These are phyloP conservation scores for Hansenula sp. DNA, from an alignment of 1,139 yeast genomes.

Conservation along the genomic window DNA sequence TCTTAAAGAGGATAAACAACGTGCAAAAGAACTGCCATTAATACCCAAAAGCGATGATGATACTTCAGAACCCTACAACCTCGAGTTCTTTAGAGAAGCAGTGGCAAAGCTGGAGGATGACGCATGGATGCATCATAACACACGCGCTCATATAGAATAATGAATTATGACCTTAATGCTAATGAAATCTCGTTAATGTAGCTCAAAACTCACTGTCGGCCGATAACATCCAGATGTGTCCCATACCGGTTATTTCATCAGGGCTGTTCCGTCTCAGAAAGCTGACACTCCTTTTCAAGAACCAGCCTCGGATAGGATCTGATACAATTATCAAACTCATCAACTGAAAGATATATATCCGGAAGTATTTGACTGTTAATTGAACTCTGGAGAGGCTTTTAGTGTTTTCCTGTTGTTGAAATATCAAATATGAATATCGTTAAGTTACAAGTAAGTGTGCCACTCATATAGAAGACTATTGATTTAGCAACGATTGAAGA, in stretches of 20 bases:
- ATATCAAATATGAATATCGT: slow-evolving; percentile 44
- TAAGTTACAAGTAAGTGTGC: slow-evolving; percentile 40
- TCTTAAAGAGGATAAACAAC: background rate
- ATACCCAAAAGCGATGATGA: background rate
- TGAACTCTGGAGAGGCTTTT: too few species aligned
- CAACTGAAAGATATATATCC: too few species aligned
- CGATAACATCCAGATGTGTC: too few species aligned
- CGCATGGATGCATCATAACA: slow-evolving; percentile 11
- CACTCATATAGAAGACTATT: background rate
- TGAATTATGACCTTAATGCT: too few species aligned
- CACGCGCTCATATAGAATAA: too few species aligned
- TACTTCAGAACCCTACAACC: background rate
- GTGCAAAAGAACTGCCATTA: background rate
- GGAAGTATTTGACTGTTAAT: too few species aligned
- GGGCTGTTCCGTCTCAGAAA: background rate
- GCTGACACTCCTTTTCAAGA: background rate
- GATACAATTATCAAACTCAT: too few species aligned
- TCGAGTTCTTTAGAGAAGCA: slow-evolving; percentile 7
- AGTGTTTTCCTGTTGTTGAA: too few species aligned
- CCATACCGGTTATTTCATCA: too few species aligned
- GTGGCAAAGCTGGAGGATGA: slow-evolving; percentile 6
- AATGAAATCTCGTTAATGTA: too few species aligned
- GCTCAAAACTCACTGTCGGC: too few species aligned
- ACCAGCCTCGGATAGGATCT: background rate
- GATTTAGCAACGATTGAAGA: background rate